Percentiles rank a stretch among this genome's conserved stretches.
Conservation (phyloP, 2,329 filamentous ascomycete species). For the Penicillium digitatum region DNA sequence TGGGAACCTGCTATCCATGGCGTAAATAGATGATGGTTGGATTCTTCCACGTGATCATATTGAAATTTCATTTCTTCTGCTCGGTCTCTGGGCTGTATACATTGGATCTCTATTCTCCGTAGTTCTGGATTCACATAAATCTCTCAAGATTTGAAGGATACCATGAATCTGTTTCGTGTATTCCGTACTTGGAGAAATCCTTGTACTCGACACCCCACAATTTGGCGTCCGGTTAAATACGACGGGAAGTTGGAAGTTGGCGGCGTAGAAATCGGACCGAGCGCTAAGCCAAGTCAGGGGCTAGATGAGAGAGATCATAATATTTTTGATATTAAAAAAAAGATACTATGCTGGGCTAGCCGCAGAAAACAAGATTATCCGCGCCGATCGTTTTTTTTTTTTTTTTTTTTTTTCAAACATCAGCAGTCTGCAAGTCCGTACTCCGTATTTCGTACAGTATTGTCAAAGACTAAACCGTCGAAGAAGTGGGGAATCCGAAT, state of each 20-base stretch:
- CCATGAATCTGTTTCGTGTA: neutral
- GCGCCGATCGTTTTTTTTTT: conserved; percentile 1
- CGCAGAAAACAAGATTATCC: conserved; percentile 4
- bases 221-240: neutral
- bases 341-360: neutral
- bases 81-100: conserved; percentile 6
- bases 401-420: too few relatives aligned
- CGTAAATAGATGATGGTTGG: conserved; percentile 9
- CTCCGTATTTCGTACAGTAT: neutral
- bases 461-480: neutral
- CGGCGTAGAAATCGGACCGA: neutral
- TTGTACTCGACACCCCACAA: too few relatives aligned
- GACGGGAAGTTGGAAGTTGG: neutral
- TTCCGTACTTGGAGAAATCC: too few relatives aligned
- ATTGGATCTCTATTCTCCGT: neutral
- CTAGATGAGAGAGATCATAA: neutral
- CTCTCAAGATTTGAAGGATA: neutral
- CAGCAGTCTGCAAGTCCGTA: too few relatives aligned
- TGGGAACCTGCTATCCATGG: conserved; percentile 2
- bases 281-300: neutral
- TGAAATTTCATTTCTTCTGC: conserved; percentile 5
- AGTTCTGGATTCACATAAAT: neutral
- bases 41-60: neutral
- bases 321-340: neutral
- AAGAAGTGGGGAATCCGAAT: neutral